Base-by-base conservation (phyloP, 345 rosid genomes). In the Sapria himalayana region DNA sequence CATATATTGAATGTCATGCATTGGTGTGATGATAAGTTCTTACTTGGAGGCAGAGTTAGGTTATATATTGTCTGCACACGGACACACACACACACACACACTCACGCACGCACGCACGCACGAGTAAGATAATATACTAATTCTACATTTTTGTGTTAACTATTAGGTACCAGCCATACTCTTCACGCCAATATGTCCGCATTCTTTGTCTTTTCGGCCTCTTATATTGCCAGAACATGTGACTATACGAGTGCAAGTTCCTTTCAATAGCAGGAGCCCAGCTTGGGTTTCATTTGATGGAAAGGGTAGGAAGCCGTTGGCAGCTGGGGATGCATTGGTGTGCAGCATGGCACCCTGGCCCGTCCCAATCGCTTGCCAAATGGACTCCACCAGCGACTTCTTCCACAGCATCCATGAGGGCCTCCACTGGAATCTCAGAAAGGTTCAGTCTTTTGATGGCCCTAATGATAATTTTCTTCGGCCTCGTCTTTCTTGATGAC, bases 271-370 rank as follows among this genome's bases (percentile, higher is more conserved):
- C 64, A 74, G 96, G 61, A 60, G 77, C 61, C 62, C 85, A 1
- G 94, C 96, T 0, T 91, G 94, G 94, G 99, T 61, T 25, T 91
- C 99, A 7, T 91, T 91, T 19, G 99, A 91, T 39, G 99, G 99
- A 41, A 91, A 91, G 65, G 80, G 72, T 60, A 58, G 99, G 59
- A 80, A 77, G 51, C 72, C 60, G 54, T 51, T 91, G 36, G 71
- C 55, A 23, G 70, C 95, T 2, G 95, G 99, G 27, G 99, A 91
- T 53, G 93, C 92, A 2, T 81, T 91, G 22, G 78, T 91, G 13
- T 84, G 93, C 67, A 67, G 99, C 62, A 80, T 91, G 86, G 99
- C 95, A 3, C 85, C 89, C 21, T 91, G 95, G 82, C 95, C 99
- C 2, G 95, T 91, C 37, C 89, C 95, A 25, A 91, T 95, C 0